Conservation (phyloP, 2,329 filamentous ascomycete genomes). For the Dothistroma pini region DNA sequence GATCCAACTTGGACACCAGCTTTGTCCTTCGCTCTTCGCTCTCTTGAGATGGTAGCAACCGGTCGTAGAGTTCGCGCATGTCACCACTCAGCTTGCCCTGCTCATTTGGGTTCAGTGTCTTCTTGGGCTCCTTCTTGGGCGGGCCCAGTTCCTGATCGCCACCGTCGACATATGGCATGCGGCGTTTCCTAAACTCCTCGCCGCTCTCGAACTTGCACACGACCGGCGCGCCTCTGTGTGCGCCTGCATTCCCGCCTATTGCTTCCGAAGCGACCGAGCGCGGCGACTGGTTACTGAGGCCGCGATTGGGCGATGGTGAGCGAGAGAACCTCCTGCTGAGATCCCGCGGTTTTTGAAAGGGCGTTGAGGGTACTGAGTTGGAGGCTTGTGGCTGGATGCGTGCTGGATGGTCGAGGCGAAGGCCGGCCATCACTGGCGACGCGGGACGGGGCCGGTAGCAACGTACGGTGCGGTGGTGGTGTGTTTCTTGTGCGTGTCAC, state of each 20-base stretch:
- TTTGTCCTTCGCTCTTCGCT: conserved; percentile 71
- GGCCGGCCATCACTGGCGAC: conserved; percentile 20
- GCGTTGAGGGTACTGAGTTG: conserved; percentile 88
- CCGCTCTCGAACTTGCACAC: conserved; percentile 86
- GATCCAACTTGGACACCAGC: conserved; percentile 83
- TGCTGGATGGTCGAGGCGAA: conserved; percentile 24
- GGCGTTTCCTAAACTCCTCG: conserved; percentile 72
- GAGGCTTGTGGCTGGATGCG: conserved; percentile 57
- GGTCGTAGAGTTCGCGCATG: conserved; percentile 80
- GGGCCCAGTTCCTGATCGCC: conserved; percentile 75
- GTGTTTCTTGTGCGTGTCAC: conserved; percentile 25
- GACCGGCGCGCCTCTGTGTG: conserved; percentile 57
- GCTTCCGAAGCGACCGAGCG: conserved; percentile 88
- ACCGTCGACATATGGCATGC: conserved; percentile 81
- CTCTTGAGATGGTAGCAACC: conserved; percentile 74
- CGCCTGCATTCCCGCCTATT: conserved; percentile 57
- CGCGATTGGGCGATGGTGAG: conserved; percentile 72
- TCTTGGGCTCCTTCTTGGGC: conserved; percentile 65
- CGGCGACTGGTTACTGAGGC: conserved; percentile 75
- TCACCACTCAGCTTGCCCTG: conserved; percentile 73
- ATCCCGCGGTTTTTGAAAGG: conserved; percentile 80
- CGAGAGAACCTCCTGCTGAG: conserved; percentile 70
- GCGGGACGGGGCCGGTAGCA: neutral
- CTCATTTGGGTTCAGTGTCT: conserved; percentile 65
- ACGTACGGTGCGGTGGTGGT: conserved; percentile 4